phyloP scores from a whole-genome alignment of 305 asterid species.

The Fraxinus dipetala region DNA sequence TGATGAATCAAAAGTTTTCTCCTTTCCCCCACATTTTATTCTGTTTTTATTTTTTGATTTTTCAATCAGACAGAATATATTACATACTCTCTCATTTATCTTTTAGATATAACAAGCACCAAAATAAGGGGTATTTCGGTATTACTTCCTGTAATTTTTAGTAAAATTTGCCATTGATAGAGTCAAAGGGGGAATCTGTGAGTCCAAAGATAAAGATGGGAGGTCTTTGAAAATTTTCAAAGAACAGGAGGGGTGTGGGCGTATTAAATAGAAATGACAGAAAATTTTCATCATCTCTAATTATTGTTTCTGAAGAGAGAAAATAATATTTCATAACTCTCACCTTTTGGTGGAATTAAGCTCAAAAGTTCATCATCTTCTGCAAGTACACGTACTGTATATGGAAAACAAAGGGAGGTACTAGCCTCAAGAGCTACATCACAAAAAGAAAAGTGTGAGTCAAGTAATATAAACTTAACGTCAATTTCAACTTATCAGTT shows the following conservation, averaged over 20 bases:
- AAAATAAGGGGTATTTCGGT: not conserved
- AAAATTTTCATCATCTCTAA: not conserved
- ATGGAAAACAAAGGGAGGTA: conserved; percentile 43
- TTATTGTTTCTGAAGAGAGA: conserved; percentile 5
- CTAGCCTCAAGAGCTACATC: conserved; percentile 79
- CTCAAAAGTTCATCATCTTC: conserved; percentile 49
- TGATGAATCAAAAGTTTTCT: not conserved
- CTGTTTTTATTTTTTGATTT: not conserved
- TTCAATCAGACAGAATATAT: not conserved
- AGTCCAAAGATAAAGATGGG: not conserved
- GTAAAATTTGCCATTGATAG: not conserved
- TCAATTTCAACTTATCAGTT: not conserved
- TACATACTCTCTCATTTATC: not conserved
- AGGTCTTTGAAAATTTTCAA: not conserved
- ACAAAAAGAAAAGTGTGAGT: conserved; percentile 22
- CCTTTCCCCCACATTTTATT: not conserved
- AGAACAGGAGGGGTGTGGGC: not conserved
- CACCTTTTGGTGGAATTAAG: conserved; percentile 71
- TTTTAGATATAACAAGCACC: not conserved
- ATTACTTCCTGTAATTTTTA: not conserved
- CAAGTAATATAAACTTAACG: not conserved
- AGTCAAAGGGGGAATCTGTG: not conserved
- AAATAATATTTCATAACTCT: not conserved
- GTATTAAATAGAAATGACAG: not conserved
- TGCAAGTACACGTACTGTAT: conserved; percentile 40